Conservation (phyloP, 257 asterid genomes). For the Solanum appendiculatum region DNA sequence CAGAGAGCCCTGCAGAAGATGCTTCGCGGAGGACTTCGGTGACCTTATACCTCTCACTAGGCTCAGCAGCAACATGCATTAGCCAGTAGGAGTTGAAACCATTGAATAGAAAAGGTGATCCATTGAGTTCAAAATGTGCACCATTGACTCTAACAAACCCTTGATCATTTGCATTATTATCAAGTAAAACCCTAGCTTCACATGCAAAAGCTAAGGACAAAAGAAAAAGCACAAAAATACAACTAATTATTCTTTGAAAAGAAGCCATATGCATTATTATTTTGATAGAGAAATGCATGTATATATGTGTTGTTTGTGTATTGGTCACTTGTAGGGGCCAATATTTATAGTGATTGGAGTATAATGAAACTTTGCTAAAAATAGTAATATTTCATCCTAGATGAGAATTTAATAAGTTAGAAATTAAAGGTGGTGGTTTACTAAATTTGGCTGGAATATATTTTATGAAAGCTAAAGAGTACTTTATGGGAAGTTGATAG, state of each 20-base stretch:
- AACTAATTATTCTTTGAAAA: not conserved
- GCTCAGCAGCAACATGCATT: slow-evolving; percentile 40
- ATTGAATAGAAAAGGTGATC: slow-evolving; percentile 33
- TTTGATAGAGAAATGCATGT: not conserved
- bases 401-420: not conserved
- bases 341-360: not conserved
- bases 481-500: not conserved
- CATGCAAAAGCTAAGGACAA: not conserved
- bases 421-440: not conserved
- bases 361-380: not conserved
- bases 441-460: not conserved
- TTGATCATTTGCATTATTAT: not conserved
- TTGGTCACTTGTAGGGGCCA: not conserved
- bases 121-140: slow-evolving; percentile 25
- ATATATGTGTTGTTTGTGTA: not conserved
- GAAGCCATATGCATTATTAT: not conserved
- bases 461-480: not conserved
- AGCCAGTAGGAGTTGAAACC: slow-evolving; percentile 63
- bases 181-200: slow-evolving; percentile 6
- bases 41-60: slow-evolving; percentile 30
- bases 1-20: slow-evolving; percentile 33
- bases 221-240: not conserved
- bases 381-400: not conserved
- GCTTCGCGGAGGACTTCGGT: slow-evolving; percentile 29
- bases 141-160: slow-evolving; percentile 24